Conservation (phyloP, 208 protist genomes). For the Leishmania guyanensis region DNA sequence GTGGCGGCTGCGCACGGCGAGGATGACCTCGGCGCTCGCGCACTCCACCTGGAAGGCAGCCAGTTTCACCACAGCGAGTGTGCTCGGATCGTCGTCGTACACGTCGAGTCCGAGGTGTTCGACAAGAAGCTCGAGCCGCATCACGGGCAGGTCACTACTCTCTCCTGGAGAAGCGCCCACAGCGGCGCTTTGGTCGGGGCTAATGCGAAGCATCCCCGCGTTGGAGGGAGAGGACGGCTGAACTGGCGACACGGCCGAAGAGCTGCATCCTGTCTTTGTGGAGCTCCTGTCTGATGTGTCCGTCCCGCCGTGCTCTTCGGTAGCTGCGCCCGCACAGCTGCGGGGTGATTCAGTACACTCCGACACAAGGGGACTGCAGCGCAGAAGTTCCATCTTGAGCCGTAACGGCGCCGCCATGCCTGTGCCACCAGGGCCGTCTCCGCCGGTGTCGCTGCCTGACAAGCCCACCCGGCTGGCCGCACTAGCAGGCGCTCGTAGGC, state of each 20-base stretch:
- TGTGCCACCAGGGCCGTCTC: not conserved
- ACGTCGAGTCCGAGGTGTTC: constrained; percentile 67
- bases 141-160: constrained; percentile 36
- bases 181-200: not conserved
- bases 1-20: constrained; percentile 52
- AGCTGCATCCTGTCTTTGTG: not conserved
- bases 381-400: not conserved
- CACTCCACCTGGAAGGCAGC: constrained; percentile 68
- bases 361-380: too few species aligned
- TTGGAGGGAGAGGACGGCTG: not conserved
- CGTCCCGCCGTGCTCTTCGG: too few species aligned
- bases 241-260: not conserved
- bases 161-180: not conserved
- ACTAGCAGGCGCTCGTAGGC: constrained; percentile 9
- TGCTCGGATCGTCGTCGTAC: constrained; percentile 60
- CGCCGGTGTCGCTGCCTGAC: not conserved
- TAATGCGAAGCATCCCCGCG: not conserved
- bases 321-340: not conserved
- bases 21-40: constrained; percentile 49
- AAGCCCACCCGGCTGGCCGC: not conserved
- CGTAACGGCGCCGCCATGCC: not conserved
- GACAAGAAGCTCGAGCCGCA: constrained; percentile 69
- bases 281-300: not conserved
- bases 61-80: constrained; percentile 27
- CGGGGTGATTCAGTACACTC: not conserved